Evolutionary conservation across 495 filamentous ascomycete species (phyloP).

Genomic region (Haplographium delicatum): DNA sequence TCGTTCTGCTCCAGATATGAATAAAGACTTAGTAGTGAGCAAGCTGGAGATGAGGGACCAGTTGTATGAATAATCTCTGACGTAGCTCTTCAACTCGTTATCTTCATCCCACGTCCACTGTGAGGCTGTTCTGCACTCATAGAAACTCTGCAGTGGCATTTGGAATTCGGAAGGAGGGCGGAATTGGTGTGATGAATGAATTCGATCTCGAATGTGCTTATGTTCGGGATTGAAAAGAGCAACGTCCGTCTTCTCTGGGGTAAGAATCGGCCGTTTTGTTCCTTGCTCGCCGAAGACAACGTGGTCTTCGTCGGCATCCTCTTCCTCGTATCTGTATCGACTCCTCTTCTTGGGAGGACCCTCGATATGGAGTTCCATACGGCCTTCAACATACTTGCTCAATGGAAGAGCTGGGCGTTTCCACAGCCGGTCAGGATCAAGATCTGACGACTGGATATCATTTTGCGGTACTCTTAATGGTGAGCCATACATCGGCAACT

Average conservation of each 20-base stretch:
- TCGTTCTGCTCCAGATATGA: slow-evolving; percentile 77
- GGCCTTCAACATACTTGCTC: slow-evolving; percentile 79
- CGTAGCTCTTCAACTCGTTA: slow-evolving; percentile 75
- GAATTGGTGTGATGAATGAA: slow-evolving; percentile 90
- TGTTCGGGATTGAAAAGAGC: slow-evolving; percentile 88
- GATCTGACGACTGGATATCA: slow-evolving; percentile 48
- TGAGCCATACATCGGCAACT: slow-evolving; percentile 74
- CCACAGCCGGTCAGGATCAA: slow-evolving; percentile 65
- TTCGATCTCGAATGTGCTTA: slow-evolving; percentile 80
- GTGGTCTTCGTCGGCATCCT: slow-evolving; percentile 57
- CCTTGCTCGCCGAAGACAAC: slow-evolving; percentile 41
- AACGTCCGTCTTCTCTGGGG: slow-evolving; percentile 69
- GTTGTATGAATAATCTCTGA: slow-evolving; percentile 92
- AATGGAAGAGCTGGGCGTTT: slow-evolving; percentile 73
- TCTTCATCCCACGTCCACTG: slow-evolving; percentile 91
- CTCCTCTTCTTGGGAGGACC: slow-evolving; percentile 69
- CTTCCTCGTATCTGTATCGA: slow-evolving; percentile 70
- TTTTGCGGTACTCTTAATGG: slow-evolving; percentile 52
- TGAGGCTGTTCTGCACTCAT: slow-evolving; percentile 76
- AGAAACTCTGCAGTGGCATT: slow-evolving; percentile 86
- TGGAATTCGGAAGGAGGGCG: slow-evolving; percentile 82
- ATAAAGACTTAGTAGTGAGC: slow-evolving; percentile 65
- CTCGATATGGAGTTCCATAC: slow-evolving; percentile 61
- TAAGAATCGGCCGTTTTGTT: slow-evolving; percentile 39
- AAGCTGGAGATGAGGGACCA: slow-evolving; percentile 89